Evolutionary conservation across 1,139 yeast species (phyloP).

Genomic region (Saccharomyces hybrid): DNA sequence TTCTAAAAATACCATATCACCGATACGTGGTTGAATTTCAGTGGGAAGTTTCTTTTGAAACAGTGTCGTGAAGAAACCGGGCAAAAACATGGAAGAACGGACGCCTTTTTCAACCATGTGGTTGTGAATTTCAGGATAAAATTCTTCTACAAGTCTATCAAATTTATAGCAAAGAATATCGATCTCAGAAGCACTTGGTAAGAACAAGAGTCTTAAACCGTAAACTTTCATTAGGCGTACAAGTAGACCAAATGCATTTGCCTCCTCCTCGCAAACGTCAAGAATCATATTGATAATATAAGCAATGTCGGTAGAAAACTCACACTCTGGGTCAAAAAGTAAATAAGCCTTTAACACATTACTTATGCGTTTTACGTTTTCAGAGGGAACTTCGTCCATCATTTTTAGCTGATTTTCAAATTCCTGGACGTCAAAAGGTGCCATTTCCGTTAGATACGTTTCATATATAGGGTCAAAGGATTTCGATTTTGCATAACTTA

Average conservation of each 20-base stretch:
- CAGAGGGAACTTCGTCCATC: conserved; percentile 67
- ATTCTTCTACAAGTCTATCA: conserved; percentile 64
- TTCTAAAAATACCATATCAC: conserved; percentile 79
- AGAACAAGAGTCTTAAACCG: conserved; percentile 58
- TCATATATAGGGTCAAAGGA: conserved; percentile 59
- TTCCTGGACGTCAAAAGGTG: conserved; percentile 67
- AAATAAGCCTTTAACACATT: conserved; percentile 79
- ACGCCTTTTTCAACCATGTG: conserved; percentile 83
- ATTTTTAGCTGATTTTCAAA: conserved; percentile 47
- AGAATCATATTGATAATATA: conserved; percentile 41
- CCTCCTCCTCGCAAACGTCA: conserved; percentile 5
- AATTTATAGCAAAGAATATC: conserved; percentile 76
- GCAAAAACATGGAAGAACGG: conserved; percentile 1
- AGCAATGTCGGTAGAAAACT: conserved; percentile 73
- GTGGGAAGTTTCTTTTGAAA: conserved; percentile 56
- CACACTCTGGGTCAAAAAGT: conserved; percentile 63
- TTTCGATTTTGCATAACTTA: conserved; percentile 64
- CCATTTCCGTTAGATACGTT: conserved; percentile 42
- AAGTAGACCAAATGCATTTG: conserved; percentile 58
- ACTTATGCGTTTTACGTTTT: conserved; percentile 52
- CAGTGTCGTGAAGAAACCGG: conserved; percentile 1
- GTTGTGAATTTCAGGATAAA: conserved; percentile 43
- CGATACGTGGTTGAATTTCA: conserved; percentile 72
- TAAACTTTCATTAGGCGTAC: conserved; percentile 77
- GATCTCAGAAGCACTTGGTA: conserved; percentile 86